These are phyloP conservation scores for Terfezia boudieri DNA, from an alignment of 495 filamentous ascomycete genomes.

Conservation along the genomic window DNA sequence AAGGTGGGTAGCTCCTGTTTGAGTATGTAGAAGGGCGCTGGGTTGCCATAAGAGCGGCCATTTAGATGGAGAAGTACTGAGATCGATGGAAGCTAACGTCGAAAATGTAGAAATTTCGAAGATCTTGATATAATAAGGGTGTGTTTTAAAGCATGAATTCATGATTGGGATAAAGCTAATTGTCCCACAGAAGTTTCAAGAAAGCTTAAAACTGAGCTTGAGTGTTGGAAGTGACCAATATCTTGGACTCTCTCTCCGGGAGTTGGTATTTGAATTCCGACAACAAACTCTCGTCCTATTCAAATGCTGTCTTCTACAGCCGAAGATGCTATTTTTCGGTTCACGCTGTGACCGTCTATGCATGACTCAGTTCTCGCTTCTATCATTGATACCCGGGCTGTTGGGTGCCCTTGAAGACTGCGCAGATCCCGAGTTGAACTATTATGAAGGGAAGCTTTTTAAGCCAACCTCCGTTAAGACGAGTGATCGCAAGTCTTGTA, in stretches of 20 bases:
- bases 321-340: constrained; percentile 99
- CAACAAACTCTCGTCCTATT: constrained; percentile 83
- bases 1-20: constrained; percentile 36
- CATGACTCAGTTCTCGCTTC: constrained; percentile 93
- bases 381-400: constrained; percentile 82
- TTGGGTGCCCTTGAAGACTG: constrained; percentile 72
- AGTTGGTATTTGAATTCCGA: constrained; percentile 82
- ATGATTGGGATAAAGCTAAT: constrained; percentile 4
- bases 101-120: constrained; percentile 36
- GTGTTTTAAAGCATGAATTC: constrained; percentile 1
- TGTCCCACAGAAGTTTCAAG: constrained; percentile 54
- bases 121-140: constrained; percentile 50
- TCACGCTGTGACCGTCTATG: constrained; percentile 82
- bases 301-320: constrained; percentile 80
- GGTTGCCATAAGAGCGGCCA: no score
- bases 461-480: constrained; percentile 73
- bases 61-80: no score
- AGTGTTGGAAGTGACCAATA: constrained; percentile 57
- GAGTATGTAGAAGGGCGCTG: no score
- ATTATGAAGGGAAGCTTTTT: constrained; percentile 48
- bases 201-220: constrained; percentile 50
- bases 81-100: not conserved
- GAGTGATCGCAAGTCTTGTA: constrained; percentile 68
- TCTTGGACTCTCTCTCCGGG: constrained; percentile 58
- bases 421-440: constrained; percentile 73